phyloP scores from a whole-genome alignment of 2,329 filamentous ascomycete genomes.

The Cytospora piceae region DNA sequence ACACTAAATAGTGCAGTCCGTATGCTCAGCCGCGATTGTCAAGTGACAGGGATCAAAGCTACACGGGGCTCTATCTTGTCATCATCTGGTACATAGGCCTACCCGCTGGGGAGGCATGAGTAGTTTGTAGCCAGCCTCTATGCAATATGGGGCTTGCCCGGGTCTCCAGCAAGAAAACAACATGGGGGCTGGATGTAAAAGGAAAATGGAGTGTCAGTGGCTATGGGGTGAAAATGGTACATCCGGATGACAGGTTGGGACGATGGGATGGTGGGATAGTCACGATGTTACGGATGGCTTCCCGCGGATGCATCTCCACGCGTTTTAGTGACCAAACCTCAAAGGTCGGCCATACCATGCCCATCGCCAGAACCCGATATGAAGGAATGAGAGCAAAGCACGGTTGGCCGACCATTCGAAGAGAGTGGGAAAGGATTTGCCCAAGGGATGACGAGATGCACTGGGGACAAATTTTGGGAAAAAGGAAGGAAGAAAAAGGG shows the following conservation, averaged over 20 bases:
- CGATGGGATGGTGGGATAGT: constrained; percentile 18
- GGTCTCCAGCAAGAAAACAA: constrained; percentile 12
- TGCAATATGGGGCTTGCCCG: constrained; percentile 7
- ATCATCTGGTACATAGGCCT: neutral
- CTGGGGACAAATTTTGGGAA: constrained; percentile 13
- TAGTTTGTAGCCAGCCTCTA: neutral
- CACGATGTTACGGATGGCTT: neutral
- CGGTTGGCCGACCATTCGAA: constrained; percentile 3
- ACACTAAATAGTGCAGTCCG: neutral
- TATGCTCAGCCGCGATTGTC: constrained; percentile 19
- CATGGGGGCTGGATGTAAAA: constrained; percentile 22
- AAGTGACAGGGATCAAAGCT: constrained; percentile 22
- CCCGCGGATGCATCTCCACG: constrained; percentile 15
- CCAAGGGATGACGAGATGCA: neutral
- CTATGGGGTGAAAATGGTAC: constrained; percentile 6
- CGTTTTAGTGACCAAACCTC: constrained; percentile 8
- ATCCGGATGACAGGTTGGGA: constrained; percentile 4
- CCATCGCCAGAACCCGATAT: constrained; percentile 1
- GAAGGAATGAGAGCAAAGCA: constrained; percentile 16
- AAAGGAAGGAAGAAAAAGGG: constrained; percentile 9
- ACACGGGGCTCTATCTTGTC: constrained; percentile 9
- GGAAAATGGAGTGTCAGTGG: constrained; percentile 9
- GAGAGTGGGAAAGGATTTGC: neutral
- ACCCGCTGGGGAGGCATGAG: neutral
- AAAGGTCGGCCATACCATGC: constrained; percentile 18